Evolutionary conservation across 352 stramenopile genomes (phyloP).

Genomic region (Phytophthora ramorum): DNA sequence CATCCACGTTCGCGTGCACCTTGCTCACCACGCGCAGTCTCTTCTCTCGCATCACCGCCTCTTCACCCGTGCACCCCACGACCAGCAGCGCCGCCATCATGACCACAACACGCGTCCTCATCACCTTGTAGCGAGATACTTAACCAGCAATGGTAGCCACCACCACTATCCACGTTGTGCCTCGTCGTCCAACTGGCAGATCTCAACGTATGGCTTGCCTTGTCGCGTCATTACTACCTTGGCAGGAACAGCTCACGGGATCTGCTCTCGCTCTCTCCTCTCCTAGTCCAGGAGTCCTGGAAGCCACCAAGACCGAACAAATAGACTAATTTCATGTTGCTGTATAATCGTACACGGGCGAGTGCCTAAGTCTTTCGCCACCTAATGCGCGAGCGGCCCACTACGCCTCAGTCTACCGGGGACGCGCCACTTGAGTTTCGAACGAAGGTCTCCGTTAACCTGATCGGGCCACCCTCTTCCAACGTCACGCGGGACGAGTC

Average conservation of each 20-base stretch:
- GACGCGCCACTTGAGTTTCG: slow-evolving; percentile 24
- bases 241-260: slow-evolving; percentile 26
- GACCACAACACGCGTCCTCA: slow-evolving; percentile 23
- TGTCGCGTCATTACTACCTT: slow-evolving; percentile 27
- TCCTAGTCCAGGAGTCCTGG: no score
- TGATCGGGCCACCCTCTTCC: background rate
- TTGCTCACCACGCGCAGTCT: slow-evolving; percentile 35
- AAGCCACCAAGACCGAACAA: slow-evolving; percentile 16
- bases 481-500: slow-evolving; percentile 15
- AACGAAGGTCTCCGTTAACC: slow-evolving; percentile 12
- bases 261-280: slow-evolving; percentile 13
- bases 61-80: slow-evolving; percentile 2
- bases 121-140: slow-evolving; percentile 16
- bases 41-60: slow-evolving; percentile 15
- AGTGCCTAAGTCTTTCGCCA: slow-evolving; percentile 17
- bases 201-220: slow-evolving; percentile 22
- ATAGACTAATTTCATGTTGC: slow-evolving; percentile 39
- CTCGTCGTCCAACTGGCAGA: slow-evolving; percentile 19
- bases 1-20: slow-evolving; percentile 41
- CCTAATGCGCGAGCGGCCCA: slow-evolving; percentile 25
- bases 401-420: slow-evolving; percentile 18
- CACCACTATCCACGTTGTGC: slow-evolving; percentile 4
- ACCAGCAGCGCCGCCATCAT: slow-evolving; percentile 8
- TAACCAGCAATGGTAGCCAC: slow-evolving; percentile 6
- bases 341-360: slow-evolving; percentile 41